Evolutionary conservation across 1,284 basidiomycete species (phyloP).

Genomic region (Tilletia indica): DNA sequence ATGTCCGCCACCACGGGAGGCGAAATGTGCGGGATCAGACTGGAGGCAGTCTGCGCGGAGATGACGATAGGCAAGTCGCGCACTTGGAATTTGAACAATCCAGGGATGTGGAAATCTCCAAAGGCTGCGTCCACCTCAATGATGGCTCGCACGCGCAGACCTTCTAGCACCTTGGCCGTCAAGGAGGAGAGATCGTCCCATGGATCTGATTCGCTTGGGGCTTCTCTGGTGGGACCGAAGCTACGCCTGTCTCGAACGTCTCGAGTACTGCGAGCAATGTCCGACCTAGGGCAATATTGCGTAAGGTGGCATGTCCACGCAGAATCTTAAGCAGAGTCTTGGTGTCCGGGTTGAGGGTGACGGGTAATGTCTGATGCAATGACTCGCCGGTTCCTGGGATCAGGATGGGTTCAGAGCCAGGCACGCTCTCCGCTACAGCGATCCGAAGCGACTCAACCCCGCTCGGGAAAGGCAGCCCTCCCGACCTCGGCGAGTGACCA

Average conservation of each 20-base stretch:
- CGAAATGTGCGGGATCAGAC: constrained; percentile 36
- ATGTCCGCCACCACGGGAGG: constrained; percentile 39
- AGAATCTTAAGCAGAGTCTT: constrained; percentile 38
- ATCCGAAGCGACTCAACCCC: neutral
- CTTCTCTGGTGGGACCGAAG: neutral
- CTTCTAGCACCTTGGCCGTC: constrained; percentile 29
- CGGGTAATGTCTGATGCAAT: constrained; percentile 35
- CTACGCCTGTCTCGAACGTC: constrained; percentile 21
- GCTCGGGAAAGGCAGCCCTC: too few species aligned
- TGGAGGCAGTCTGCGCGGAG: constrained; percentile 36
- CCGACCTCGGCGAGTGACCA: too few species aligned
- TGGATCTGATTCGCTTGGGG: constrained; percentile 11
- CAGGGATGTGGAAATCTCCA: constrained; percentile 39
- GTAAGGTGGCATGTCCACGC: constrained; percentile 28
- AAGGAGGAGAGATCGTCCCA: constrained; percentile 30
- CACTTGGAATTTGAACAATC: constrained; percentile 36
- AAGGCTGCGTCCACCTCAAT: constrained; percentile 32
- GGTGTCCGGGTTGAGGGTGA: constrained; percentile 38
- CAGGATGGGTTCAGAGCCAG: neutral
- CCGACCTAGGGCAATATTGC: constrained; percentile 38
- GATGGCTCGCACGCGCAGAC: constrained; percentile 33
- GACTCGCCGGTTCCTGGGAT: constrained; percentile 24
- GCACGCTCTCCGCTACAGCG: neutral
- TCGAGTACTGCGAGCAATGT: constrained; percentile 34
- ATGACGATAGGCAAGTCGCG: constrained; percentile 43